Conservation (phyloP, 306 rosid species). For the Ceratonia siliqua region DNA sequence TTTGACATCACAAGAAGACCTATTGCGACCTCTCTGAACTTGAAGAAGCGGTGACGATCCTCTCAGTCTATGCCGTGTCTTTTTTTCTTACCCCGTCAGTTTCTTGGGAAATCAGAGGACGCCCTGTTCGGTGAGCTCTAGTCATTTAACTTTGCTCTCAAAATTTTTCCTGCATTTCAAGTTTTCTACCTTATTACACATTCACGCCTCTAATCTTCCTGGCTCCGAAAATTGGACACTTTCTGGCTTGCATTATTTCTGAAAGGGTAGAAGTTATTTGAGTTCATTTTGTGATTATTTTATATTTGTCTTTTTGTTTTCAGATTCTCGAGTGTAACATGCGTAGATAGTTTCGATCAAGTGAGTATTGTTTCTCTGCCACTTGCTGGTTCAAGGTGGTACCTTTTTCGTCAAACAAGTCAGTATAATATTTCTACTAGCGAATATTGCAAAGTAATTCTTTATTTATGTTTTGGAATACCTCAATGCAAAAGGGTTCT, state of each 20-base stretch:
- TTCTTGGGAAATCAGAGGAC: too few species aligned
- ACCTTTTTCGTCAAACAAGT: slow-evolving; percentile 14
- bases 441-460: neutral
- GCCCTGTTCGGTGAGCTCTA: neutral
- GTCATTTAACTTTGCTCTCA: neutral
- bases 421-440: neutral
- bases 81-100: too few species aligned
- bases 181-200: neutral
- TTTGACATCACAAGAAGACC: too few species aligned
- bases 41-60: too few species aligned
- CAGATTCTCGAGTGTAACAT: neutral
- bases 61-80: too few species aligned
- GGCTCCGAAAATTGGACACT: neutral
- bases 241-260: neutral
- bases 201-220: too few species aligned
- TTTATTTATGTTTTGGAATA: neutral
- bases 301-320: neutral
- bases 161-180: neutral
- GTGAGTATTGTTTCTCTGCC: neutral
- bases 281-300: neutral
- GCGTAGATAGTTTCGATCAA: neutral
- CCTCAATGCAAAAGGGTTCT: neutral
- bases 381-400: neutral
- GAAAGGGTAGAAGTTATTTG: neutral
- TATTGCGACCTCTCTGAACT: too few species aligned